Percentiles rank a stretch among this genome's conserved stretches.
phyloP scores from a whole-genome alignment of 176 grass and related monocot species.

The Pontederia paniculata region DNA sequence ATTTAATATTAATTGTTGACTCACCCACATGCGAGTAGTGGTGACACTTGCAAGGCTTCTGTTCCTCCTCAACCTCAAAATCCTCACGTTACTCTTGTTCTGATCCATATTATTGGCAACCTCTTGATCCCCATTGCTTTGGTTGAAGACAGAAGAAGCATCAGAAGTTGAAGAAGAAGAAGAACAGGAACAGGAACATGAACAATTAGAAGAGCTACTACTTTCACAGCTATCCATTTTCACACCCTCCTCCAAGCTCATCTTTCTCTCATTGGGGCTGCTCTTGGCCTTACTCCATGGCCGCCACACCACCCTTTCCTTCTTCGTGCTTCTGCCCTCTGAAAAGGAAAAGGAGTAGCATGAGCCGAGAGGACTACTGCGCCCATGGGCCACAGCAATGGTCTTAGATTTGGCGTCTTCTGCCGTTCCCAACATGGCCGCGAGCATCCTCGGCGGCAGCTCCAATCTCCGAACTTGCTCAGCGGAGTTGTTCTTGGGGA shows the following conservation, averaged over 20 bases:
- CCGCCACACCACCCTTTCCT: constrained; percentile 18
- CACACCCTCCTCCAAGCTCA: neutral
- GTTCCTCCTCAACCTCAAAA: constrained; percentile 43
- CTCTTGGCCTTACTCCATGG: constrained; percentile 19
- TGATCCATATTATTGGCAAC: neutral
- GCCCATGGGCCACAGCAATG: neutral
- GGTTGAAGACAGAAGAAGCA: no score
- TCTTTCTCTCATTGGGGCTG: neutral
- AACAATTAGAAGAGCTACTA: no score
- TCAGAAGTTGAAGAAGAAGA: neutral
- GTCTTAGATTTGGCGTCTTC: neutral
- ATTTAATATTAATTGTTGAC: neutral
- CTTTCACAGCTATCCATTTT: neutral
- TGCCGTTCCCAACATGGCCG: neutral
- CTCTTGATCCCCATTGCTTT: neutral
- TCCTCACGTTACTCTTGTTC: constrained; percentile 18
- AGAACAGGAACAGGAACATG: neutral
- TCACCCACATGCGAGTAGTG: constrained; percentile 50
- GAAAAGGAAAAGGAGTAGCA: neutral
- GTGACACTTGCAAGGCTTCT: constrained; percentile 25
- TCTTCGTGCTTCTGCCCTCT: neutral
- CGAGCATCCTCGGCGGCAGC: constrained; percentile 51
- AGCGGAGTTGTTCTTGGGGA: neutral
- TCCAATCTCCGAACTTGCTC: constrained; percentile 22
- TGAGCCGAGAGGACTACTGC: neutral